Conservation (phyloP, 2,329 filamentous ascomycete species). For the Sclerotinia trifoliorum region DNA sequence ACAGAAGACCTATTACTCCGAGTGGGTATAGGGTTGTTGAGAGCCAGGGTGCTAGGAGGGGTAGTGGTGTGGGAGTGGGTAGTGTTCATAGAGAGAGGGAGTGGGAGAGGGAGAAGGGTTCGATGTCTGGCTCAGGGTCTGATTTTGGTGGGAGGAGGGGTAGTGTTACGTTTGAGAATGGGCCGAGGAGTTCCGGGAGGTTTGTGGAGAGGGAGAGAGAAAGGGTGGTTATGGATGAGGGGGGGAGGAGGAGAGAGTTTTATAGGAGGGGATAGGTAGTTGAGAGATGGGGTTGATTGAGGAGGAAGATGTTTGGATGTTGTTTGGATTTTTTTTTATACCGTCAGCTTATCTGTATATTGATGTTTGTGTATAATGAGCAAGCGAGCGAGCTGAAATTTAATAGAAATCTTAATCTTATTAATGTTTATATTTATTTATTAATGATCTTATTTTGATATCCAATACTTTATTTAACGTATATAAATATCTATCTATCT, state of each 20-base stretch:
- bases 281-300: neutral
- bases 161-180: neutral
- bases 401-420: too few species aligned
- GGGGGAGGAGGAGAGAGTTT: conserved; percentile 10
- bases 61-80: neutral
- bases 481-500: too few species aligned
- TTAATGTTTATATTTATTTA: too few species aligned
- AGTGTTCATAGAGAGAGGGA: neutral
- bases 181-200: conserved; percentile 1
- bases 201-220: conserved; percentile 13
- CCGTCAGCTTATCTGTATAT: neutral
- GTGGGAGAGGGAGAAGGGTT: neutral
- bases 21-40: conserved; percentile 19
- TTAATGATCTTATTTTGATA: too few species aligned
- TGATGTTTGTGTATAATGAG: too few species aligned
- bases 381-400: neutral
- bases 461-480: too few species aligned
- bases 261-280: neutral
- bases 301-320: neutral
- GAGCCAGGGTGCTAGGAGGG: neutral
- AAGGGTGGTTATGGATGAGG: conserved; percentile 12
- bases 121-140: neutral
- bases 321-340: neutral
- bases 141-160: conserved; percentile 3
- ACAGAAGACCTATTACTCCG: neutral